Conservation (phyloP, 139 green algal genomes). For the Chlorella ohadii region DNA sequence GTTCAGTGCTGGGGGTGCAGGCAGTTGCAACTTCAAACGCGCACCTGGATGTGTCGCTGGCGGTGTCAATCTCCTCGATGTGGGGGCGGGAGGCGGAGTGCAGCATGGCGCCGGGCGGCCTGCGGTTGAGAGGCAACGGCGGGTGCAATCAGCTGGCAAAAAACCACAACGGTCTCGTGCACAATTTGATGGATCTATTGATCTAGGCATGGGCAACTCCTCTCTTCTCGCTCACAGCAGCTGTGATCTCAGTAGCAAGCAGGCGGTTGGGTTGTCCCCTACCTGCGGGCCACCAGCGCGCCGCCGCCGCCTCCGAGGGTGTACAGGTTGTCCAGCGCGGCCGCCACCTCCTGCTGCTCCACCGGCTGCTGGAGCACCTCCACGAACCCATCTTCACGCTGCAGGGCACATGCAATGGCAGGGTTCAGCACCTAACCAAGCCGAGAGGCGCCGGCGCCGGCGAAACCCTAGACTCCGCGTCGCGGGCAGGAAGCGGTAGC, state of each 20-base stretch:
- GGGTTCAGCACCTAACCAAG: no score
- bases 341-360: background rate
- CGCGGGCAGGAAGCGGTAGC: background rate
- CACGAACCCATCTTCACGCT: background rate
- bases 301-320: background rate
- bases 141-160: background rate
- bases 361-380: slow-evolving; percentile 10
- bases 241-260: no score
- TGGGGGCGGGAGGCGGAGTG: background rate
- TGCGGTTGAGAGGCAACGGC: background rate
- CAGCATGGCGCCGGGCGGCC: no score
- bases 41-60: background rate
- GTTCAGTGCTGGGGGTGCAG: no score
- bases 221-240: no score
- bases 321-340: background rate
- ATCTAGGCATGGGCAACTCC: no score
- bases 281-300: background rate
- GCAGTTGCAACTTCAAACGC: no score
- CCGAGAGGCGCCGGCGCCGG: no score
- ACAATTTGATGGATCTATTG: no score
- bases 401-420: no score
- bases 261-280: no score
- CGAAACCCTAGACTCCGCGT: background rate
- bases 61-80: background rate
- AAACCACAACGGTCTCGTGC: background rate